Evolutionary conservation across 768 basidiomycete genomes (phyloP).

Genomic region (Serendipita indica): DNA sequence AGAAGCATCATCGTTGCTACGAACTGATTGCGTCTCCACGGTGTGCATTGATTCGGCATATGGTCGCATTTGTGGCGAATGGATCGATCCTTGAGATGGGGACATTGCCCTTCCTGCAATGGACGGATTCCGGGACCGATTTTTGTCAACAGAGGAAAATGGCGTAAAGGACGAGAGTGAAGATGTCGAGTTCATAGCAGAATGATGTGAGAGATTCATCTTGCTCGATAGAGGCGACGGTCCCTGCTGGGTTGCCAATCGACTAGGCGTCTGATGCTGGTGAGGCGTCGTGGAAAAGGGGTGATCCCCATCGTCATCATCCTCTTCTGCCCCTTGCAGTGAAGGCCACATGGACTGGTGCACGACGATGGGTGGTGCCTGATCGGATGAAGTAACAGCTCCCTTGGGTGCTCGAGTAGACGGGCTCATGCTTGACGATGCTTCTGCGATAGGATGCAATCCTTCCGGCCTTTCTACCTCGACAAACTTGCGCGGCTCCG

Average conservation of each 20-base stretch:
- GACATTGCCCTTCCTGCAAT: too few relatives aligned
- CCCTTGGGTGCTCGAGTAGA: too few relatives aligned
- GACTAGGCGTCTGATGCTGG: not conserved
- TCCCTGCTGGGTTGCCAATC: not conserved
- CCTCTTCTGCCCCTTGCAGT: not conserved
- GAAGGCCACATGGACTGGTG: constrained; percentile 7
- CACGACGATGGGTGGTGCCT: not conserved
- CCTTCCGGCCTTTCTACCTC: not conserved
- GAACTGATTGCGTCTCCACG: too few relatives aligned
- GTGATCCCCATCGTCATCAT: not conserved
- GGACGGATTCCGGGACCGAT: too few relatives aligned
- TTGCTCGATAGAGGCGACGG: not conserved
- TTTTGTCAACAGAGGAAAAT: not conserved
- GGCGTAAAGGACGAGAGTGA: constrained; percentile 4
- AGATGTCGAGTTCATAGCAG: not conserved
- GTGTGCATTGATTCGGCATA: too few relatives aligned
- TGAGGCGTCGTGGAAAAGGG: not conserved
- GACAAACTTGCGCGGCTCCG: not conserved
- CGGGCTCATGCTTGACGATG: too few relatives aligned
- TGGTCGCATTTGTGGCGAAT: too few relatives aligned
- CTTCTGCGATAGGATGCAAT: not conserved
- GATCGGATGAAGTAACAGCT: not conserved
- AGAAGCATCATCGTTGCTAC: constrained; percentile 3
- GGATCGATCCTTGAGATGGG: too few relatives aligned
- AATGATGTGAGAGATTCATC: not conserved